Base-by-base conservation (phyloP, 805 yeast species). In the Blastobotrys peoriensis region DNA sequence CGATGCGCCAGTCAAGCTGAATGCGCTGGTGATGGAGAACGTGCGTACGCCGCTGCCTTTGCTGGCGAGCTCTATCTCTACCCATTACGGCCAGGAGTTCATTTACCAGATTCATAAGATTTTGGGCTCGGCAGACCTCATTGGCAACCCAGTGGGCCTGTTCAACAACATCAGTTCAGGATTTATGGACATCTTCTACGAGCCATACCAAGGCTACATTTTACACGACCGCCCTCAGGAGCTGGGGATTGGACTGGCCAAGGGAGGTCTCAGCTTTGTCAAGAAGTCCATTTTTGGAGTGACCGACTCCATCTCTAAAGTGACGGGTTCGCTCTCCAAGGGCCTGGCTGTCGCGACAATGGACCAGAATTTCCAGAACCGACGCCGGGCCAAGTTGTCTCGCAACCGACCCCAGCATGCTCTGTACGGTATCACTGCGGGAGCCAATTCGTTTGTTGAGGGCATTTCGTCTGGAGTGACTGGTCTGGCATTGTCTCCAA, bases 81-180 rank as follows among this genome's bases (percentile, higher is more conserved):
- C 91, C 0, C 98, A 93, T 62, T 93, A 93, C 61, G 83, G 89
- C 8, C 97, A 89, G 60, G 91, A 93, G 22, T 83, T 91, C 65
- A 74, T 93, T 47, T 88, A 86, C 59, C 98, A 93, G 64, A 69
- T 93, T 27, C 95, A 93, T 65, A 88, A 87, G 62, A 81, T 93
- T 36, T 68, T 94, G 27, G 99, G 99, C 0, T 87, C 96, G 16
- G 98, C 98, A 0, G 98, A 94, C 64, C 78, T 93, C 53, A 67
- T 93, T 40, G 99, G 98, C 18, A 93, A 94, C 54, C 99, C 99
- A 0, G 98, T 94, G 22, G 98, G 98, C 1, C 68, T 93, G 49
- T 93, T 93, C 69, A 93, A 86, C 61, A 89, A 88, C 54, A 70
- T 93, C 46, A 81, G 95, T 46, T 87, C 97, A 0, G 99, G 99